These are phyloP conservation scores for Penicillium sp. DNA, from an alignment of 2,329 filamentous ascomycete genomes.

Conservation along the genomic window DNA sequence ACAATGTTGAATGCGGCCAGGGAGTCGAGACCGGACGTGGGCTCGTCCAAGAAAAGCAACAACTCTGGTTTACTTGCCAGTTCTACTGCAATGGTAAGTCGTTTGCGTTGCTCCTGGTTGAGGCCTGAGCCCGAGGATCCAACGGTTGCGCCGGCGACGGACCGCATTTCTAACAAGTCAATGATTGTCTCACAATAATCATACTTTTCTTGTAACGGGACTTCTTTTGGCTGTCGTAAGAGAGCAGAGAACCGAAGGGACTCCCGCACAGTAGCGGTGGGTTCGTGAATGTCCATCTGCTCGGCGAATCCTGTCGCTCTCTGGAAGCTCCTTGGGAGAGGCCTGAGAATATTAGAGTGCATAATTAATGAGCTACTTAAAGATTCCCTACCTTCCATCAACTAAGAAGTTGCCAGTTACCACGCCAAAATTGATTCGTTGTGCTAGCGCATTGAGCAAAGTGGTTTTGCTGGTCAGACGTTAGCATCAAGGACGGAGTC, in stretches of 20 bases:
- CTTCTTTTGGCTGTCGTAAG: slow-evolving; percentile 59
- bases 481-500: neutral
- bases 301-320: slow-evolving; percentile 56
- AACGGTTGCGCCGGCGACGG: slow-evolving; percentile 64
- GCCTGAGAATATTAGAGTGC: slow-evolving; percentile 26
- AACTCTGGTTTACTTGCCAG: slow-evolving; percentile 59
- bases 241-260: slow-evolving; percentile 65
- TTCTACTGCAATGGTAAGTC: slow-evolving; percentile 63
- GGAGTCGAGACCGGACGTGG: slow-evolving; percentile 65
- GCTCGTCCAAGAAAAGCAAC: slow-evolving; percentile 64
- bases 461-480: slow-evolving; percentile 47
- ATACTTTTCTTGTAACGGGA: slow-evolving; percentile 61
- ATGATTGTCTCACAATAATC: slow-evolving; percentile 67
- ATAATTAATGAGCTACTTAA: neutral
- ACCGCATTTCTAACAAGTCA: slow-evolving; percentile 66
- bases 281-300: slow-evolving; percentile 67
- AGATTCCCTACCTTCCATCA: slow-evolving; percentile 40
- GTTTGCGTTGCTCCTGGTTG: slow-evolving; percentile 65
- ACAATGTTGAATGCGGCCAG: slow-evolving; percentile 66
- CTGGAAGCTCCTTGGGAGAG: slow-evolving; percentile 50
- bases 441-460: slow-evolving; percentile 47
- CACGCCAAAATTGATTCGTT: slow-evolving; percentile 46
- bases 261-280: slow-evolving; percentile 64
- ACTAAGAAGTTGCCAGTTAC: slow-evolving; percentile 46
- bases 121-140: slow-evolving; percentile 59